phyloP scores from a whole-genome alignment of 352 stramenopile genomes.

The Phytophthora crassamura region DNA sequence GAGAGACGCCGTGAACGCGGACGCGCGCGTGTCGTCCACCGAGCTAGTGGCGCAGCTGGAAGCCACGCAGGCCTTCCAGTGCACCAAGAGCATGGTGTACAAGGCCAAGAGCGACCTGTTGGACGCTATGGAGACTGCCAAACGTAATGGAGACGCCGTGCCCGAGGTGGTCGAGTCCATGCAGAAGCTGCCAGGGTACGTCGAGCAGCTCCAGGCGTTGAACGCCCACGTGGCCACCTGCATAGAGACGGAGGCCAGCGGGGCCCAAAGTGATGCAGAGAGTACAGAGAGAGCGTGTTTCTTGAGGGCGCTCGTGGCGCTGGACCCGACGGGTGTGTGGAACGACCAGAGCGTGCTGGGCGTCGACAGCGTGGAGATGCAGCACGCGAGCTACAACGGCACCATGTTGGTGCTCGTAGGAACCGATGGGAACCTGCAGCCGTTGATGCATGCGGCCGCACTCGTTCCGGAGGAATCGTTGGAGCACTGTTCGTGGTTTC shows the following conservation, averaged over 20 bases:
- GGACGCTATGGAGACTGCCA: constrained; percentile 40
- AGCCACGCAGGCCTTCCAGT: constrained; percentile 35
- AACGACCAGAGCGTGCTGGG: constrained; percentile 50
- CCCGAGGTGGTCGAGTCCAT: constrained; percentile 28
- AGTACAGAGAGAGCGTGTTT: constrained; percentile 15
- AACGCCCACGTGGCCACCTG: constrained; percentile 44
- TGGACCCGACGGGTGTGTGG: constrained; percentile 51
- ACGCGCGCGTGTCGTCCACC: constrained; percentile 50
- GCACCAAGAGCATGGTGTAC: constrained; percentile 66
- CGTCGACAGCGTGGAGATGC: constrained; percentile 44
- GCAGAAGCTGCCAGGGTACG: constrained; percentile 51
- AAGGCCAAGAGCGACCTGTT: constrained; percentile 64
- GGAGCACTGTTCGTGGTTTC: constrained; percentile 51
- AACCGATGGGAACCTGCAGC: constrained; percentile 45
- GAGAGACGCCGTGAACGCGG: constrained; percentile 49
- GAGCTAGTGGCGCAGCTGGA: constrained; percentile 48
- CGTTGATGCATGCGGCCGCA: constrained; percentile 45
- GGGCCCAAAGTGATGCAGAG: background rate
- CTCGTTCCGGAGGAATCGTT: constrained; percentile 41
- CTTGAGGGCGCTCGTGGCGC: constrained; percentile 42
- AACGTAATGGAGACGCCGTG: constrained; percentile 8
- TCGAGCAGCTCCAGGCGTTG: constrained; percentile 41
- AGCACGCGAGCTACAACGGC: constrained; percentile 36
- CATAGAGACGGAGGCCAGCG: constrained; percentile 34
- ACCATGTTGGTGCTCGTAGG: constrained; percentile 47